Evolutionary conservation across 2,329 filamentous ascomycete species (phyloP).

Genomic region (Cladosporium sp.): DNA sequence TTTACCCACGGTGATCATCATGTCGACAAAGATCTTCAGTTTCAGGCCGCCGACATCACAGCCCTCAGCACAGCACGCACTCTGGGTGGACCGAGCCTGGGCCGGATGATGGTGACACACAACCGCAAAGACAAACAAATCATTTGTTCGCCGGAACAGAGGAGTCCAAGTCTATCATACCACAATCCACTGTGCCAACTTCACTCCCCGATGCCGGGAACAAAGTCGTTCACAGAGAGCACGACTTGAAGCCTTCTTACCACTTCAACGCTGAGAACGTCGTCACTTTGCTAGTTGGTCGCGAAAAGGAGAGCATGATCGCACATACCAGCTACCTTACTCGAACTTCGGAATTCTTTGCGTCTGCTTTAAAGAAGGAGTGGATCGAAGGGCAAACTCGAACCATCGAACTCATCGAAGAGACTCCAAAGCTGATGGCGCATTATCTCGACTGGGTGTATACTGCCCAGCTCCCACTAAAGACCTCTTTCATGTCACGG

Average conservation of each 20-base stretch:
- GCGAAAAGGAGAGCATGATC: neutral
- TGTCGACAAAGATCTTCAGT: neutral
- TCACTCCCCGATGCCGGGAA: too few relatives aligned
- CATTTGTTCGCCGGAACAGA: too few relatives aligned
- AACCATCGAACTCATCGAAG: constrained; percentile 21
- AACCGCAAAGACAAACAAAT: too few relatives aligned
- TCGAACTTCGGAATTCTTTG: constrained; percentile 19
- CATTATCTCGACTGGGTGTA: constrained; percentile 28
- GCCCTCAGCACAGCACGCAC: neutral
- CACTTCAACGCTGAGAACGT: neutral
- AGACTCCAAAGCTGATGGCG: constrained; percentile 17
- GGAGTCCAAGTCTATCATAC: too few relatives aligned
- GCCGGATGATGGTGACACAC: too few relatives aligned
- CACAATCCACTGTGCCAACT: too few relatives aligned
- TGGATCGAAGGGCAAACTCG: constrained; percentile 22
- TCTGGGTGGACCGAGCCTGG: neutral
- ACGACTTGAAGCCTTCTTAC: neutral
- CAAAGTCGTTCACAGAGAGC: neutral
- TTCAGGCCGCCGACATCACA: neutral
- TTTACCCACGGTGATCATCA: neutral
- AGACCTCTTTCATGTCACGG: neutral
- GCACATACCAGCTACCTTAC: neutral
- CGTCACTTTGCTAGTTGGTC: neutral
- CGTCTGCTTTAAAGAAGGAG: constrained; percentile 20
- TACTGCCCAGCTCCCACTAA: neutral